Conservation (phyloP, 176 grass and related monocot species). For the Musa beccarii region DNA sequence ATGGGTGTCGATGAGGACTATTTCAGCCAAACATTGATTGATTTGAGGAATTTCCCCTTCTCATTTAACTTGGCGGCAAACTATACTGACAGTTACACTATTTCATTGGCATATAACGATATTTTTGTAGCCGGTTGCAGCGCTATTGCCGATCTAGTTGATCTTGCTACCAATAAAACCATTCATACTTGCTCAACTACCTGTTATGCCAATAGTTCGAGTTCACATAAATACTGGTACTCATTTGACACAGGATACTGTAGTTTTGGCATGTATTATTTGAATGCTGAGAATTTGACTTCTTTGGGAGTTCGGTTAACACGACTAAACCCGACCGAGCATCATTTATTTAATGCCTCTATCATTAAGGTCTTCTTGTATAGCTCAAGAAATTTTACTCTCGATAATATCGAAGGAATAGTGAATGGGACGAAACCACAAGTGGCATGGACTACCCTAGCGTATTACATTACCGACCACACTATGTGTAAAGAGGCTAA, state of each 20-base stretch:
- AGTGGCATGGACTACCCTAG: background rate
- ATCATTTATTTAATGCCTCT: background rate
- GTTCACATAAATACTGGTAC: background rate
- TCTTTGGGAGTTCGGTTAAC: background rate
- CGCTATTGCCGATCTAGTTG: background rate
- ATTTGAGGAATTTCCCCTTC: too few relatives aligned
- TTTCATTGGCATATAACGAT: too few relatives aligned
- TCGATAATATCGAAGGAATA: background rate
- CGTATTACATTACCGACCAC: background rate
- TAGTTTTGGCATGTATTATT: background rate
- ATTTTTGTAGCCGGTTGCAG: background rate
- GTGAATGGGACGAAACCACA: background rate
- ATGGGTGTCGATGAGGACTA: background rate
- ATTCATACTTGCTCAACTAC: background rate
- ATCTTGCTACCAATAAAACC: background rate
- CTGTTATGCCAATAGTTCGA: background rate
- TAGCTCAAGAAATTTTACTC: rapidly evolving
- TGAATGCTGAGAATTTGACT: background rate
- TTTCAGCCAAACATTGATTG: background rate
- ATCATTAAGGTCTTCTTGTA: background rate
- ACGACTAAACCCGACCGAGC: background rate
- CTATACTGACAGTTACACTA: too few relatives aligned
- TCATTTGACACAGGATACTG: background rate
- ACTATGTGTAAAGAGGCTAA: background rate
- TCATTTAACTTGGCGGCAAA: too few relatives aligned